Base-by-base conservation (phyloP, 805 yeast genomes). In the Cyberlindnera nakhonratchasimensis region DNA sequence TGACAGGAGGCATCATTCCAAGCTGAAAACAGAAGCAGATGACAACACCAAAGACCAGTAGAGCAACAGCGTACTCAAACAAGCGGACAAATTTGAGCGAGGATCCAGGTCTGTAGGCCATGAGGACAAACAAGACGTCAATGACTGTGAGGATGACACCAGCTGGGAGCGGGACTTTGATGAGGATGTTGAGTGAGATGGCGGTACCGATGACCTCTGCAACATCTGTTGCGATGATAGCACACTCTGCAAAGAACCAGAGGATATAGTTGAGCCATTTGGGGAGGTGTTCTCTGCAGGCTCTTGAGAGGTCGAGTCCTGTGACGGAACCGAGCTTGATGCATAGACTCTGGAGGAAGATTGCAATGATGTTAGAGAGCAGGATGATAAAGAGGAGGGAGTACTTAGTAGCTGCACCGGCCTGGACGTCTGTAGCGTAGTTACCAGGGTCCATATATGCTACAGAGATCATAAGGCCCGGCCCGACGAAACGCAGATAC, bases 151-250 rank as follows among this genome's bases (percentile, higher is more conserved):
- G 65, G 5, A 84, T 63, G 3, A 89, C 93, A 42, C 96, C 96
- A 5, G 79, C 70, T 2, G 86, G 69, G 31, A 90, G 69, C 0
- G 96, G 96, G 18, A 89, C 73, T 12, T 74, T 73, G 47, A 89
- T 74, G 34, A 89, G 62, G 43, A 89, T 85, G 54, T 87, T 82
- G 33, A 90, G 67, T 0, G 96, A 80, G 46, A 89, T 86, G 8
- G 96, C 96, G 5, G 96, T 84, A 36, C 96, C 97, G 20, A 90
- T 87, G 7, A 89, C 96, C 61, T 90, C 97, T 1, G 96, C 96
- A 50, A 89, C 72, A 65, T 89, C 96, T 0, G 97, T 90, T 13
- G 96, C 91, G 31, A 89, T 81, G 45, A 89, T 89, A 7, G 96
- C 95, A 43, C 85, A 64, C 55, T 89, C 96, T 0, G 96, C 91